phyloP scores from a whole-genome alignment of 2,329 filamentous ascomycete species.

The Arthroderma uncinatum region DNA sequence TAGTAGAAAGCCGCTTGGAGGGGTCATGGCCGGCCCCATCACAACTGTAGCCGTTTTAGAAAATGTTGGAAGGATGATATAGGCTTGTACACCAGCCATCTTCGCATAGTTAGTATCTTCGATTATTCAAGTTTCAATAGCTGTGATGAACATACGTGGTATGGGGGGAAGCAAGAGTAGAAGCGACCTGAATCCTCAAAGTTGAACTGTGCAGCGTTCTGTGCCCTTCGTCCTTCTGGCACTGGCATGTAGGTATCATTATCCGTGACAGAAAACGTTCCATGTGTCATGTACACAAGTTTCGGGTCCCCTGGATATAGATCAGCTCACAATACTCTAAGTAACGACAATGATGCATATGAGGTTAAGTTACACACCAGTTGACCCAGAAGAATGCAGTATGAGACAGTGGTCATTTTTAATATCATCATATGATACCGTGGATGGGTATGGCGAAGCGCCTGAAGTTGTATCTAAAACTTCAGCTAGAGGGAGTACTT shows the following conservation, averaged over 20 bases:
- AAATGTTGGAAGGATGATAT: neutral
- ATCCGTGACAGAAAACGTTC: neutral
- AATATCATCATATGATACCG: neutral
- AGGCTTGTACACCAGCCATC: neutral
- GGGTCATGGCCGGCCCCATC: neutral
- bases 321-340: neutral
- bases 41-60: neutral
- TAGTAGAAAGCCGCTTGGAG: neutral
- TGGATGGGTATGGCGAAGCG: neutral
- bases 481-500: neutral
- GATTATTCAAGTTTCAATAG: neutral
- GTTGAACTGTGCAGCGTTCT: neutral
- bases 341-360: too few species aligned
- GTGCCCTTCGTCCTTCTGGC: neutral
- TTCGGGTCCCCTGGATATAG: neutral
- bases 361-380: neutral
- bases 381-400: neutral
- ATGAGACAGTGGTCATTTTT: neutral
- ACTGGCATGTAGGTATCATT: constrained; percentile 1
- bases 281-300: neutral
- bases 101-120: neutral
- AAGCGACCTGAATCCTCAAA: neutral
- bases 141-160: neutral
- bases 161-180: neutral
- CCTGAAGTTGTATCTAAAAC: neutral